phyloP scores from a whole-genome alignment of 805 yeast genomes.

The Saturnispora sekii region DNA sequence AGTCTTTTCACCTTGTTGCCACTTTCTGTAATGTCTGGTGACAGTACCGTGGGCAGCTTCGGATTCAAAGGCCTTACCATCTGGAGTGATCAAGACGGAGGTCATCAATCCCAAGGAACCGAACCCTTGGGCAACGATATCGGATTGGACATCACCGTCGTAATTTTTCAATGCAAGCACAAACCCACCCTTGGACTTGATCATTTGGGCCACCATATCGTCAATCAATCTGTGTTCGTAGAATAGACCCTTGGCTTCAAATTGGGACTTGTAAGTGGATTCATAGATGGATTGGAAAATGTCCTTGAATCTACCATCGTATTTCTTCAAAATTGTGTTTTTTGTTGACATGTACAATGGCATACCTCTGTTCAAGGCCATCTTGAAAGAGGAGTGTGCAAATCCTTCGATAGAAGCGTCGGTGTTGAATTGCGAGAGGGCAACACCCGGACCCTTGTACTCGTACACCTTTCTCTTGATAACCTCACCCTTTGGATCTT shows the following conservation, averaged over 20 bases:
- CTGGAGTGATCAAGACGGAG: slow-evolving; percentile 73
- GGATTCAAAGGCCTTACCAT: slow-evolving; percentile 76
- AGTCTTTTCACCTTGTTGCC: slow-evolving; percentile 74
- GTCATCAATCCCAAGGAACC: slow-evolving; percentile 83
- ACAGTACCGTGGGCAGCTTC: slow-evolving; percentile 89
- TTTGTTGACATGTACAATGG: slow-evolving; percentile 66
- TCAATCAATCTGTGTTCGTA: slow-evolving; percentile 79
- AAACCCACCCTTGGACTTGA: slow-evolving; percentile 76
- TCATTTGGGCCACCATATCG: slow-evolving; percentile 86
- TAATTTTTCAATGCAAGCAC: slow-evolving; percentile 75
- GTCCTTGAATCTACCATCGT: slow-evolving; percentile 77
- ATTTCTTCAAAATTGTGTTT: slow-evolving; percentile 72
- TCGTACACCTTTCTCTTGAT: slow-evolving; percentile 46
- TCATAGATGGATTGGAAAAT: slow-evolving; percentile 64
- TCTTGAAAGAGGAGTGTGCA: slow-evolving; percentile 71
- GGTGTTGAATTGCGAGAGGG: slow-evolving; percentile 75
- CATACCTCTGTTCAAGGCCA: slow-evolving; percentile 55
- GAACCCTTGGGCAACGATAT: slow-evolving; percentile 80
- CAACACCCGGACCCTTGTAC: slow-evolving; percentile 63
- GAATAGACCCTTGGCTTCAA: slow-evolving; percentile 53
- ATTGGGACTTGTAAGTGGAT: slow-evolving; percentile 41
- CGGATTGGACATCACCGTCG: slow-evolving; percentile 82
- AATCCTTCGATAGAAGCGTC: slow-evolving; percentile 69
- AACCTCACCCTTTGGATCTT: slow-evolving; percentile 38
- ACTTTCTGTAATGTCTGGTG: slow-evolving; percentile 76